These are phyloP conservation scores for Sporothrix humicola DNA, from an alignment of 2,329 filamentous ascomycete genomes.

Conservation along the genomic window DNA sequence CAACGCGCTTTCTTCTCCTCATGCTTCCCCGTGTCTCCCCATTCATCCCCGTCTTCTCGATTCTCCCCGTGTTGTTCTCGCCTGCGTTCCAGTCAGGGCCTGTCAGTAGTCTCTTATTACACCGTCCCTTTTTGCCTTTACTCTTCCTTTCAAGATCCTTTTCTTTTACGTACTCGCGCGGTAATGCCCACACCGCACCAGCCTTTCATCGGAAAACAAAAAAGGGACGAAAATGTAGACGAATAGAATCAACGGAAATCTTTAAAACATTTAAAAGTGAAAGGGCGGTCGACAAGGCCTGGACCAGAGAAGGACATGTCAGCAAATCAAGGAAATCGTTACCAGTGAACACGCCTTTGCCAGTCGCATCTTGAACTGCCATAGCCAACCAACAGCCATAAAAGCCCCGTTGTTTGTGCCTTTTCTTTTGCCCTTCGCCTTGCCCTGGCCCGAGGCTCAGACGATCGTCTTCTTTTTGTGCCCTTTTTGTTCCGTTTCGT, in stretches of 20 bases:
- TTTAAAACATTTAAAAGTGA: neutral
- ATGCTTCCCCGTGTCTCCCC: neutral
- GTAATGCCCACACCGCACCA: neutral
- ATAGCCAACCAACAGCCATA: neutral
- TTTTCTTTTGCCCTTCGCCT: neutral
- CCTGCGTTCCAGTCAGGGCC: conserved; percentile 22
- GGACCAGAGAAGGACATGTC: conserved; percentile 4
- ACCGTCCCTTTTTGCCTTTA: conserved; percentile 13
- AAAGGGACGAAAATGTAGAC: neutral
- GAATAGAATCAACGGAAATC: neutral
- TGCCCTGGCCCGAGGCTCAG: conserved; percentile 9
- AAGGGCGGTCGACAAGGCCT: conserved; percentile 21
- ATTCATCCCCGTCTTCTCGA: neutral
- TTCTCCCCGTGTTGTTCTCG: neutral
- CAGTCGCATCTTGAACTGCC: neutral
- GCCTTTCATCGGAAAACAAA: conserved; percentile 9
- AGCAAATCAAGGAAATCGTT: conserved; percentile 23
- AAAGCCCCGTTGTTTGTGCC: neutral
- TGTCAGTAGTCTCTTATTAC: conserved; percentile 3
- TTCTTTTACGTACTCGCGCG: conserved; percentile 30
- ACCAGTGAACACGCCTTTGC: neutral
- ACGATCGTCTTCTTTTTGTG: neutral
- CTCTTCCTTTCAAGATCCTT: conserved; percentile 5
- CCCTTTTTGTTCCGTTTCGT: neutral
- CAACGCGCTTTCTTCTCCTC: neutral